These are phyloP conservation scores for Naganishia liquefaciens DNA, from an alignment of 1,284 basidiomycete genomes.

Conservation along the genomic window DNA sequence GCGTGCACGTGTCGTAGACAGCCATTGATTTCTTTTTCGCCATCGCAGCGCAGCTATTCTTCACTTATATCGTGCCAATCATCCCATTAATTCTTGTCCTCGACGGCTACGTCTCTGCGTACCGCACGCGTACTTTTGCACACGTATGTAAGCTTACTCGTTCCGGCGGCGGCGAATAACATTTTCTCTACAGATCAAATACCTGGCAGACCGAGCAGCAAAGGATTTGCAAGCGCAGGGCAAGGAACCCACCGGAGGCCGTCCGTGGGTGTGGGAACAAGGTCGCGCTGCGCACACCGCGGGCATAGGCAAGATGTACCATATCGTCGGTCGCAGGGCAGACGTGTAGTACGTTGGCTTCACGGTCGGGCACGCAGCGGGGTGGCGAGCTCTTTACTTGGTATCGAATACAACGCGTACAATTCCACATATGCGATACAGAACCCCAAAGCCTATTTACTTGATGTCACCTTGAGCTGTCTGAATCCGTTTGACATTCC, in stretches of 20 bases:
- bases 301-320: slow-evolving; percentile 42
- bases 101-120: slow-evolving; percentile 45
- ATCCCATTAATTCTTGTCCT: slow-evolving; percentile 45
- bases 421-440: slow-evolving; percentile 17
- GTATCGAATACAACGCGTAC: slow-evolving; percentile 11
- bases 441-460: neutral
- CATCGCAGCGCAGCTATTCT: slow-evolving; percentile 40
- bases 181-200: slow-evolving; percentile 35
- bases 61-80: slow-evolving; percentile 48
- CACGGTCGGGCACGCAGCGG: neutral
- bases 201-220: slow-evolving; percentile 43
- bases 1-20: neutral
- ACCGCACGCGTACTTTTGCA: slow-evolving; percentile 38
- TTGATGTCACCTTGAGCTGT: neutral
- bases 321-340: slow-evolving; percentile 40
- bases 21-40: neutral
- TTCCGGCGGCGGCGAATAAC: neutral
- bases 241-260: slow-evolving; percentile 31
- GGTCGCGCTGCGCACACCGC: slow-evolving; percentile 42
- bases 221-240: slow-evolving; percentile 32
- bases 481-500: slow-evolving; percentile 4
- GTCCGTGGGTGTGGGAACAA: slow-evolving; percentile 45
- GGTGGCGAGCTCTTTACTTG: neutral
- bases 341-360: slow-evolving; percentile 8
- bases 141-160: slow-evolving; percentile 27